A percentile compares a stretch with the other conserved stretches of the same genome.
Conservation (phyloP, 495 filamentous ascomycete genomes). For the Friedmanniomyces simplex region DNA sequence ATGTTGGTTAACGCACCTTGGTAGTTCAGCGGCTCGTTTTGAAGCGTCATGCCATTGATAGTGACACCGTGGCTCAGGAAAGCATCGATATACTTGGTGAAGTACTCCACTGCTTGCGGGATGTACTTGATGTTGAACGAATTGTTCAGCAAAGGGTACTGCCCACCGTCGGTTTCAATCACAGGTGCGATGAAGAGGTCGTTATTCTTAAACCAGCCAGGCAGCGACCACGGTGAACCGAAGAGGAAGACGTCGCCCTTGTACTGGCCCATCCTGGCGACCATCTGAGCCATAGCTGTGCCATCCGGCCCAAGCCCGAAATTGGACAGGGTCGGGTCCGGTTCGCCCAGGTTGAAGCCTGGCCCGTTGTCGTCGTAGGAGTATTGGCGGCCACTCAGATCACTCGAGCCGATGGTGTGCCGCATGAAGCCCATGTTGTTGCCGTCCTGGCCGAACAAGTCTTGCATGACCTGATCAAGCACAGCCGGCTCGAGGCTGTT, state of each 20-base stretch:
- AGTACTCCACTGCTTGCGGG: slow-evolving; percentile 42
- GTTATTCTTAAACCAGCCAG: slow-evolving; percentile 53
- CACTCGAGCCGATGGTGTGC: slow-evolving; percentile 45
- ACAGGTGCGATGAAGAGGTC: slow-evolving; percentile 29
- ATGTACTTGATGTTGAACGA: slow-evolving; percentile 37
- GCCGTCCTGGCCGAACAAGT: slow-evolving; percentile 39
- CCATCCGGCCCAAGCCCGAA: slow-evolving; percentile 43
- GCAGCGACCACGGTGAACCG: slow-evolving; percentile 44
- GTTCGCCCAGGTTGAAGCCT: slow-evolving; percentile 21
- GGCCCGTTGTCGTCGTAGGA: slow-evolving; percentile 41
- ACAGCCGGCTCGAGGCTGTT: slow-evolving; percentile 35
- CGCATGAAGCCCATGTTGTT: slow-evolving; percentile 43
- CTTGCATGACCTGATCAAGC: slow-evolving; percentile 34
- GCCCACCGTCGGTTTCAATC: not conserved
- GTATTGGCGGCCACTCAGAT: slow-evolving; percentile 39
- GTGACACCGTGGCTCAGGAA: slow-evolving; percentile 35
- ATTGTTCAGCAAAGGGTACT: slow-evolving; percentile 9
- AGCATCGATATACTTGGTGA: slow-evolving; percentile 47
- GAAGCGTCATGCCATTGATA: slow-evolving; percentile 46
- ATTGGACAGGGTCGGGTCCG: slow-evolving; percentile 33
- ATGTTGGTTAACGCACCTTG: slow-evolving; percentile 16
- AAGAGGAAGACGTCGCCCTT: slow-evolving; percentile 34
- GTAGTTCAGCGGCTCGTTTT: slow-evolving; percentile 49
- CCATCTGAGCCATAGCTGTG: slow-evolving; percentile 41
- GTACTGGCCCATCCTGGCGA: slow-evolving; percentile 34